Evolutionary conservation across 1,139 yeast species (phyloP), one percentile per base, ranked within the genome.

Genomic region (Blastobotrys raffinosifermentans): DNA sequence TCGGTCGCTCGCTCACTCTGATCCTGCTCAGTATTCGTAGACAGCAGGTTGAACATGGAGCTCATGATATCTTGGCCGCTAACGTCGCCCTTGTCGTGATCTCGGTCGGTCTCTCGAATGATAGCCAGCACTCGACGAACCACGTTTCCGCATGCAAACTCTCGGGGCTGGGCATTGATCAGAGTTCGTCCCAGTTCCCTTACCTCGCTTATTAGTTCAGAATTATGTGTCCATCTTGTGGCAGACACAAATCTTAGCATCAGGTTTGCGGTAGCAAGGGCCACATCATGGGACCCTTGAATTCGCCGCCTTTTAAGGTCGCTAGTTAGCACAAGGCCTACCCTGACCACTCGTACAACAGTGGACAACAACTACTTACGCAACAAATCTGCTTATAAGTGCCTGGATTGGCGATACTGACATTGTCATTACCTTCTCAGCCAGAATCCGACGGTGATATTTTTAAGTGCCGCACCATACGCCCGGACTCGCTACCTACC

Each of bases 221-320:
- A 78, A 7, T 85, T 76, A 42, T 78, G 75, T 30, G 75, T 67
- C 96, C 97, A 91, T 56, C 95, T 72, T 3, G 91, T 86, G 2
- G 86, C 84, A 0, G 97, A 85, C 15, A 89, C 80, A 34, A 86
- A 93, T 58, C 96, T 74, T 77, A 86, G 81, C 48, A 91, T 64
- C 37, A 91, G 67, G 50, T 86, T 94, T 13, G 96, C 80, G 5
- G 96, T 84, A 41, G 84, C 91, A 34, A 86, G 66, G 1, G 97
- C 97, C 35, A 86, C 84, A 19, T 69, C 72, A 52, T 80, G 78
- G 21, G 94, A 83, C 1, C 86, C 91, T 4, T 69, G 61, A 33
- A 83, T 67, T 54, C 83, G 89, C 40, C 86, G 77, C 43, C 94
- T 76, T 57, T 82, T 82, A 48, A 83, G 69, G 33, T 41, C 44